Percentiles rank a stretch among this genome's conserved stretches.
These are phyloP conservation scores for Smithsoniella earleae DNA, from an alignment of 163 green algal species.

Conservation along the genomic window DNA sequence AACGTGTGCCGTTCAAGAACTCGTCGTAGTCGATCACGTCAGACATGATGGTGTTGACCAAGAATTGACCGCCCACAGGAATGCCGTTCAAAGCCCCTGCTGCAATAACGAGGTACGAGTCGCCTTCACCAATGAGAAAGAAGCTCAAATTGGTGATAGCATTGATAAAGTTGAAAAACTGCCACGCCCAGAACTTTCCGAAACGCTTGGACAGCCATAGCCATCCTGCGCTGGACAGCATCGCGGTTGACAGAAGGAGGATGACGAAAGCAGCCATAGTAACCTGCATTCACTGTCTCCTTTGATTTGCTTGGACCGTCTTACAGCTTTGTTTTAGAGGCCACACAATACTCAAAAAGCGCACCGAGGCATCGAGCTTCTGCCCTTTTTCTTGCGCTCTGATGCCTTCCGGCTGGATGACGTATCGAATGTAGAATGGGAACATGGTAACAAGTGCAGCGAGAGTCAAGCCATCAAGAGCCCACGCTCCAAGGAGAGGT, in stretches of 20 bases:
- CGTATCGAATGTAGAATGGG: slow-evolving; percentile 43
- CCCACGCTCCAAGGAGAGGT: slow-evolving; percentile 37
- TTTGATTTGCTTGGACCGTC: too few species aligned
- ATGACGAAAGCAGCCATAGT: slow-evolving; percentile 35
- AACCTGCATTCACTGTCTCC: slow-evolving; percentile 31
- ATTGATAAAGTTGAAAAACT: slow-evolving; percentile 34
- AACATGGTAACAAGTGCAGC: slow-evolving; percentile 37
- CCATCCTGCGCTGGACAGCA: slow-evolving; percentile 33
- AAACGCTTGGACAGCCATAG: slow-evolving; percentile 27
- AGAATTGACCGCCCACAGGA: slow-evolving; percentile 34
- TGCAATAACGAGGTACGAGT: slow-evolving; percentile 28
- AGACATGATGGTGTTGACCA: slow-evolving; percentile 35
- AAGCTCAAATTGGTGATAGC: slow-evolving; percentile 35
- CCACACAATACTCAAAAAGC: not conserved
- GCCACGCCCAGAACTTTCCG: slow-evolving; percentile 39
- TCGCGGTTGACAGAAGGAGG: slow-evolving; percentile 34
- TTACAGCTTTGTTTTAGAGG: too few species aligned
- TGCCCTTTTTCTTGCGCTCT: slow-evolving; percentile 5
- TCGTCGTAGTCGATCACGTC: slow-evolving; percentile 43
- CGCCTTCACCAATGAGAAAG: slow-evolving; percentile 33
- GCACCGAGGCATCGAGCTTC: slow-evolving; percentile 34
- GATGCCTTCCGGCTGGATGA: slow-evolving; percentile 34
- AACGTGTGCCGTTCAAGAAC: slow-evolving; percentile 35
- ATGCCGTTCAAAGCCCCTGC: slow-evolving; percentile 37
- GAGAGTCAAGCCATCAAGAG: slow-evolving; percentile 36